Evolutionary conservation across 169 alveolate species (phyloP).

Genomic region (Amoebophrya sp.): DNA sequence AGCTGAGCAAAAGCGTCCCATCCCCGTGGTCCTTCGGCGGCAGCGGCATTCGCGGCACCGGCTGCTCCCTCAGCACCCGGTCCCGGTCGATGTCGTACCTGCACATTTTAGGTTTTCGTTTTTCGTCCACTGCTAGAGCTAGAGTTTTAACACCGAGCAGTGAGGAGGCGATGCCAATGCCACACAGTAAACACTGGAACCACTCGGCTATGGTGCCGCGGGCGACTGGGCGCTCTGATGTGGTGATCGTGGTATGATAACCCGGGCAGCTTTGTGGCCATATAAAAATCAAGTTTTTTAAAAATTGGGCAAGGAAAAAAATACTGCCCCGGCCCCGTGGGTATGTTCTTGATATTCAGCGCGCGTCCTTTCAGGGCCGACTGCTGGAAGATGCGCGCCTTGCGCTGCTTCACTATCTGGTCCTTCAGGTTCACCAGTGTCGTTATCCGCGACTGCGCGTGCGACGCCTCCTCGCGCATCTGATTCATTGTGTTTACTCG

Average conservation of each 20-base stretch:
- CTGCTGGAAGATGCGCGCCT: background rate
- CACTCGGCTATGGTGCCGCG: too few relatives aligned
- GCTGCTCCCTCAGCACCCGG: background rate
- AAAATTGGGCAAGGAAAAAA: too few relatives aligned
- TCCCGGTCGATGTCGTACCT: conserved; percentile 1
- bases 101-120: too few relatives aligned
- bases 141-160: too few relatives aligned
- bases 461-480: background rate
- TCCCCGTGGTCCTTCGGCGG: background rate
- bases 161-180: too few relatives aligned
- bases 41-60: background rate
- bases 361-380: background rate
- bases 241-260: too few relatives aligned
- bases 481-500: background rate
- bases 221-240: too few relatives aligned
- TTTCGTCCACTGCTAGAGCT: too few relatives aligned
- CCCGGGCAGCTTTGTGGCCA: too few relatives aligned
- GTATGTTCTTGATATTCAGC: background rate
- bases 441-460: background rate
- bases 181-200: too few relatives aligned
- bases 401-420: background rate
- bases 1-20: background rate
- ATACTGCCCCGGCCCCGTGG: background rate
- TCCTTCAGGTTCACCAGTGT: background rate
- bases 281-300: too few relatives aligned